Percentiles rank a stretch among this genome's conserved stretches.
Conservation (phyloP, 768 basidiomycete species). For the Tulasnella sp. region DNA sequence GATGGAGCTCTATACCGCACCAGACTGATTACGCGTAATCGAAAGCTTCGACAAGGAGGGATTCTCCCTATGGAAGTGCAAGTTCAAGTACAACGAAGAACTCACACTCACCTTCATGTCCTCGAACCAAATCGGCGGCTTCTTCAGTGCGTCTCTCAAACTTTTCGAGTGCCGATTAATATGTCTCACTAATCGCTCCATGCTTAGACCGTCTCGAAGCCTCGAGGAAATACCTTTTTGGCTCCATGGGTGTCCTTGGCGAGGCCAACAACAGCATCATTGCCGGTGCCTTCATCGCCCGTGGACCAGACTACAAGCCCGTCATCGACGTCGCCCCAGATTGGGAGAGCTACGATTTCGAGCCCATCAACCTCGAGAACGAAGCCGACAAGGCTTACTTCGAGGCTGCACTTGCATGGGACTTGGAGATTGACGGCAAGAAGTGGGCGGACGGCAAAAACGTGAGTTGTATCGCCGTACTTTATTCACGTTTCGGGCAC, state of each 20-base stretch:
- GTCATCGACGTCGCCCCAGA: constrained; percentile 85
- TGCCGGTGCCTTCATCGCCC: constrained; percentile 77
- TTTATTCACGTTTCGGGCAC: not conserved
- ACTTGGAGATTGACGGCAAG: constrained; percentile 85
- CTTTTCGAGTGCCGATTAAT: not conserved
- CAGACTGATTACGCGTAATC: constrained; percentile 36
- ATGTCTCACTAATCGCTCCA: not conserved
- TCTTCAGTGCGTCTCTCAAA: constrained; percentile 59
- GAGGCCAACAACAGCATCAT: constrained; percentile 75
- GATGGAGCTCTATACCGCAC: too few species aligned
- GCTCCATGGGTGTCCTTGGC: constrained; percentile 90
- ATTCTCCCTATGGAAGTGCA: constrained; percentile 88
- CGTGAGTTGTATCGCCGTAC: not conserved
- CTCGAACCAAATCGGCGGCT: constrained; percentile 88
- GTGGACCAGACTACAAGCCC: constrained; percentile 72
- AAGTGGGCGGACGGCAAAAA: constrained; percentile 59
- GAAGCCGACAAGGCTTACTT: constrained; percentile 85
- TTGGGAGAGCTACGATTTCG: constrained; percentile 86
- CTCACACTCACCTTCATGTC: constrained; percentile 94
- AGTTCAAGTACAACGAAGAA: constrained; percentile 97
- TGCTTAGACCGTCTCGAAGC: constrained; percentile 93
- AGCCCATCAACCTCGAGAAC: constrained; percentile 72
- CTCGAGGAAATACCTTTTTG: constrained; percentile 82
- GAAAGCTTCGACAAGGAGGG: constrained; percentile 85
- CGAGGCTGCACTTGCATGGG: constrained; percentile 92